Base-by-base conservation (phyloP, 1,139 yeast species). In the Fermentozyma sake region DNA sequence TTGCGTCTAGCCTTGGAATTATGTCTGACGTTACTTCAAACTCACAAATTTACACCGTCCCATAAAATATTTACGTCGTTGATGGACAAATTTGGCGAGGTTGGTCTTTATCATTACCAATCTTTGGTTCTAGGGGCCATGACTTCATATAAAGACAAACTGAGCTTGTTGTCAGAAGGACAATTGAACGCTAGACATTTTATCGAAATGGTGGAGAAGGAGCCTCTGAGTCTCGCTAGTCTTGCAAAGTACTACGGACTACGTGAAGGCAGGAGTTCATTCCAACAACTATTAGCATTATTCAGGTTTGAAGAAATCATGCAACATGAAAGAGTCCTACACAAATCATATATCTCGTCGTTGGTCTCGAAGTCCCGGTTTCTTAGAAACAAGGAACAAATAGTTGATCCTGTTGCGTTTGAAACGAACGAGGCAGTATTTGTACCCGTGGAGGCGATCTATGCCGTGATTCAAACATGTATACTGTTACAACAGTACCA, bases 321-420 rank as follows among this genome's bases (percentile, higher is more conserved):
- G 5, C 46, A 42, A 10, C 52, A 59, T 16, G 58, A 54, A 29
- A 43, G 38, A 22, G 42, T 47, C 2, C 40, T 56, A 19, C 32
- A 38, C 24, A 35, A 37, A 14, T 44, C 58, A 1, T 35, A 42
- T 12, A 39, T 50, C 22, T 34, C 46, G 2, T 37, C 43, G 3
- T 32, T 58, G 7, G 36, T 62, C 8, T 48, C 67, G 14, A 55
- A 50, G 34, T 58, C 68, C 2, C 44, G 56, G 27, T 61, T 44
- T 31, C 20, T 31, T 12, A 20, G 41, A 14, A 37, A 41, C 8
- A 38, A 35, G 26, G 27, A 26, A 6, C 38, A 48, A 13, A 23
- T 35, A 6, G 18, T 36, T 7, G 30, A 29, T 5, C 38, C 39
- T 7, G 33, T 49, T 2, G 35, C 35, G 4, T 46, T 40, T 19